Conservation (phyloP, 2,329 filamentous ascomycete species). For the Dactylonectria macrodidyma region DNA sequence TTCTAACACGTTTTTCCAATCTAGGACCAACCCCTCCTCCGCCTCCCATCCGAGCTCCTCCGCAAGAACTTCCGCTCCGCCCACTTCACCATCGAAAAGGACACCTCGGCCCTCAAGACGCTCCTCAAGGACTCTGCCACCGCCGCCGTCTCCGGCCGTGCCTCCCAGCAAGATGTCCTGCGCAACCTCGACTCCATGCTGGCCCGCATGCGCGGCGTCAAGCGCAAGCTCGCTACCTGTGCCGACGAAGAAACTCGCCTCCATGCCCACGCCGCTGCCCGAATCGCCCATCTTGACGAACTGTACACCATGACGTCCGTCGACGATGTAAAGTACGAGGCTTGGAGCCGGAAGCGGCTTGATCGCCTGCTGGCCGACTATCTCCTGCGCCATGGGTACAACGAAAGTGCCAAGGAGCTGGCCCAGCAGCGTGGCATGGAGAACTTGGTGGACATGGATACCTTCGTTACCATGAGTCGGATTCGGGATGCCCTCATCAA, state of each 20-base stretch:
- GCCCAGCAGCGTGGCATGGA: conserved; percentile 83
- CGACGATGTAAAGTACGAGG: conserved; percentile 93
- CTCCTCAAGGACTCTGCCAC: conserved; percentile 76
- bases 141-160: conserved; percentile 74
- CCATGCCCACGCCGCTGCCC: conserved; percentile 81
- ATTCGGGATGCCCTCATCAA: conserved; percentile 81
- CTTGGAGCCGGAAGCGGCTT: conserved; percentile 86
- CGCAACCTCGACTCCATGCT: conserved; percentile 89
- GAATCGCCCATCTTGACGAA: conserved; percentile 85
- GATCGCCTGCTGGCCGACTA: conserved; percentile 94
- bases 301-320: conserved; percentile 85
- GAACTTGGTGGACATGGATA: conserved; percentile 89
- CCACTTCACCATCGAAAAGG: conserved; percentile 82
- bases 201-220: conserved; percentile 85
- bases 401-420: conserved; percentile 81
- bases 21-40: conserved; percentile 93
- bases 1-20: conserved; percentile 59
- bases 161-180: conserved; percentile 79
- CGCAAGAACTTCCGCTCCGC: conserved; percentile 94
- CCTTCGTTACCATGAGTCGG: conserved; percentile 85
- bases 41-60: conserved; percentile 91
- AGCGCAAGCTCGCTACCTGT: conserved; percentile 85
- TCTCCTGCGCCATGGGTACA: conserved; percentile 86
- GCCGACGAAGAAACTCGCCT: conserved; percentile 86
- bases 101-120: conserved; percentile 74